These are phyloP conservation scores for Aegle marmelos DNA, from an alignment of 345 rosid species.

Conservation along the genomic window DNA sequence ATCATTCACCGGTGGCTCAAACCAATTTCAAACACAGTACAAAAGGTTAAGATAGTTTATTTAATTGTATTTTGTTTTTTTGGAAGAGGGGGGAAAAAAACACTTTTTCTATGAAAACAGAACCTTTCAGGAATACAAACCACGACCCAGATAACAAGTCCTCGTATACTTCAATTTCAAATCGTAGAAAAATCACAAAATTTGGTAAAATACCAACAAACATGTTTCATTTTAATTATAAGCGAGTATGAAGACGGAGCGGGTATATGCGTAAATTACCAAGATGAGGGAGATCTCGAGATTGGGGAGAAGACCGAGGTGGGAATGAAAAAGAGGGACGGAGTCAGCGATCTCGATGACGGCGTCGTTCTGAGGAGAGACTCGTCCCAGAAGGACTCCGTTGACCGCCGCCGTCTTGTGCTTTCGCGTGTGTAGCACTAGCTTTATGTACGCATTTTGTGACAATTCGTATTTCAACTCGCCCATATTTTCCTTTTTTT, in stretches of 20 bases:
- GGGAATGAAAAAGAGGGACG: constrained; percentile 89
- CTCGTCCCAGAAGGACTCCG: constrained; percentile 72
- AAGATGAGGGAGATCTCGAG: constrained; percentile 93
- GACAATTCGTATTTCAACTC: constrained; percentile 72
- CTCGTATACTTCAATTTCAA: background rate
- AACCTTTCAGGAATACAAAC: background rate
- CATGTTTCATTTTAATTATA: background rate
- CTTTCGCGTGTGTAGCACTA: constrained; percentile 77
- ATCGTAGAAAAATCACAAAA: background rate
- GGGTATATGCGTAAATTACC: constrained; percentile 29
- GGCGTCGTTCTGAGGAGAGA: constrained; percentile 42
- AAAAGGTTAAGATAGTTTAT: background rate
- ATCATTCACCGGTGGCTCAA: background rate
- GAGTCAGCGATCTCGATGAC: constrained; percentile 76
- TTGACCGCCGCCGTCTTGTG: constrained; percentile 84
- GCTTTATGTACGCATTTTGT: constrained; percentile 84
- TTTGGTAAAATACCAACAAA: background rate
- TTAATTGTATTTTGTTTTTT: background rate
- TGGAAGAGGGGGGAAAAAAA: background rate
- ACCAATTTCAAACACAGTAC: background rate
- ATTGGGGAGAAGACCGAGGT: constrained; percentile 82
- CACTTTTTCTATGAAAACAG: background rate
- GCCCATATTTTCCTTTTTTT: constrained; percentile 28
- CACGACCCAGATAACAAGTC: background rate
- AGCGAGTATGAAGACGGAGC: background rate